Evolutionary conservation across 179 eudicot species (phyloP).

Genomic region (Drosera spatulata): DNA sequence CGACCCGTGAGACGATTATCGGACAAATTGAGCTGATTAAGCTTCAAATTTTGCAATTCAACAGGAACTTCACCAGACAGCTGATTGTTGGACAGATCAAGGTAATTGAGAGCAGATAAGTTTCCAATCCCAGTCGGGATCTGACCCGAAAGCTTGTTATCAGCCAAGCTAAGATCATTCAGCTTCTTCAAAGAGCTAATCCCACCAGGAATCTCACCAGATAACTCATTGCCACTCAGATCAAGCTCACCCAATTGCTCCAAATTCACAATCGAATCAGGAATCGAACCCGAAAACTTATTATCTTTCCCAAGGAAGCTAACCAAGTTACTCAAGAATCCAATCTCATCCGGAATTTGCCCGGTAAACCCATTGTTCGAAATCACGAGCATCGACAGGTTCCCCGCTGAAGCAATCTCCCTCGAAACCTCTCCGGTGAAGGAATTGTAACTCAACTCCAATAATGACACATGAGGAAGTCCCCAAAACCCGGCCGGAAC

Average conservation of each 20-base stretch:
- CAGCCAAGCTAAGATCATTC: conserved; percentile 52
- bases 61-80: too few species aligned
- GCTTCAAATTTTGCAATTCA: conserved; percentile 41
- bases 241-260: conserved; percentile 30
- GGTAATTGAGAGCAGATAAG: too few species aligned
- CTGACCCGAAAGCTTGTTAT: conserved; percentile 41
- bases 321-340: conserved; percentile 28
- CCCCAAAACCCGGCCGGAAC: conserved; percentile 63
- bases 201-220: conserved; percentile 48
- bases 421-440: conserved; percentile 48
- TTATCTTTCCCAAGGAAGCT: conserved; percentile 38
- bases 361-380: conserved; percentile 45
- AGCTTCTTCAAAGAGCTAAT: conserved; percentile 42
- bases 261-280: conserved; percentile 29
- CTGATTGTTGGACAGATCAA: too few species aligned
- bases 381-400: conserved; percentile 35
- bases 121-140: conserved; percentile 58
- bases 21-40: conserved; percentile 64
- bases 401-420: conserved; percentile 41
- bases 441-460: conserved; percentile 41
- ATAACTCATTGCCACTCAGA: conserved; percentile 41
- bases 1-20: conserved; percentile 58
- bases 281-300: conserved; percentile 44
- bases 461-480: conserved; percentile 38
- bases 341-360: conserved; percentile 47